phyloP scores from a whole-genome alignment of 331 rosid genomes.

The Pyracantha coccinea region DNA sequence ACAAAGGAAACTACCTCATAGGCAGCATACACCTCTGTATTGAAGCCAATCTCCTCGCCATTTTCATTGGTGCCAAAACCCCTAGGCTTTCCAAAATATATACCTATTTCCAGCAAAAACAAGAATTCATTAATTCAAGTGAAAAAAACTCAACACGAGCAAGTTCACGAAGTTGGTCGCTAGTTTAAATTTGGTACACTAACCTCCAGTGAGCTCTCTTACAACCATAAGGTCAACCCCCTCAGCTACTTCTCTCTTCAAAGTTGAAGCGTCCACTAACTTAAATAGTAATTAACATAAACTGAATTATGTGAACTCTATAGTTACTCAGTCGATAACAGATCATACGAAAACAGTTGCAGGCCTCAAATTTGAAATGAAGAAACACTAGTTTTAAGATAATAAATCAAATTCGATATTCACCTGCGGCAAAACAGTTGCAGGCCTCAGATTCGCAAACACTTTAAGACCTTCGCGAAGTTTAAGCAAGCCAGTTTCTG shows the following conservation, averaged over 20 bases:
- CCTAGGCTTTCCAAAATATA: slow-evolving; percentile 90
- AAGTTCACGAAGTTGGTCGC: not conserved
- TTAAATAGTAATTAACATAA: slow-evolving; percentile 14
- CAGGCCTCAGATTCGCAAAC: slow-evolving; percentile 93
- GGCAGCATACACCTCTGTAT: slow-evolving; percentile 72
- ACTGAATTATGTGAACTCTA: not conserved
- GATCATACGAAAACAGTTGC: not conserved
- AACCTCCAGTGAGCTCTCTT: slow-evolving; percentile 96
- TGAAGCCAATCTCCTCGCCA: slow-evolving; percentile 82
- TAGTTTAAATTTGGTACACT: slow-evolving; percentile 1
- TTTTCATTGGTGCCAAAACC: slow-evolving; percentile 61
- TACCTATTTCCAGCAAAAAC: slow-evolving; percentile 40
- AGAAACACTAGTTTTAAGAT: no score
- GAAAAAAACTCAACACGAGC: not conserved
- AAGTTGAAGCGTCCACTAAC: slow-evolving; percentile 88
- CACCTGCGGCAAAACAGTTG: slow-evolving; percentile 85
- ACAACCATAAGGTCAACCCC: slow-evolving; percentile 96
- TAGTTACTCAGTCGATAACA: not conserved
- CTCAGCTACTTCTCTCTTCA: slow-evolving; percentile 80
- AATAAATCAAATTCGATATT: no score
- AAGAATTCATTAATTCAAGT: not conserved
- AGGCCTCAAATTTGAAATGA: no score
- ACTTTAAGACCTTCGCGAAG: slow-evolving; percentile 70
- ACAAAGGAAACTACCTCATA: slow-evolving; percentile 49
- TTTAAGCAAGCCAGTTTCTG: slow-evolving; percentile 88